These are phyloP conservation scores for Pleomassaria siparia DNA, from an alignment of 2,329 filamentous ascomycete genomes.

Conservation along the genomic window DNA sequence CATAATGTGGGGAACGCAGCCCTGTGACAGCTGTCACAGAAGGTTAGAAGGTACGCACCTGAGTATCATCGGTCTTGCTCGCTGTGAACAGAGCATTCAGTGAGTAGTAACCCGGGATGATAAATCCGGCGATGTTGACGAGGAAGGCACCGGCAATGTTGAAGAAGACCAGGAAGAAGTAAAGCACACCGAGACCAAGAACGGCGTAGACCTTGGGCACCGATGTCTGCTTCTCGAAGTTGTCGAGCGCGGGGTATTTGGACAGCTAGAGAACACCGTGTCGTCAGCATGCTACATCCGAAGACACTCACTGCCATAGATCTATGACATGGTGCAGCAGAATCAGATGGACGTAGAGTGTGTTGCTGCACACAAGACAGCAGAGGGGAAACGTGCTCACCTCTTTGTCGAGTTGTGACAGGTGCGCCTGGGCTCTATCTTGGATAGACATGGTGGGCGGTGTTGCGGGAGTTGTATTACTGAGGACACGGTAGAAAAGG, in stretches of 20 bases:
- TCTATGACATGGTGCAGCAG: neutral
- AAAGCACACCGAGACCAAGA: constrained; percentile 73
- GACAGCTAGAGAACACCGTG: constrained; percentile 62
- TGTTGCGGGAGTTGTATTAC: constrained; percentile 1
- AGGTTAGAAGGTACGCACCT: constrained; percentile 57
- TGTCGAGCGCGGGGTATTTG: constrained; percentile 81
- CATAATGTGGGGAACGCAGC: constrained; percentile 10
- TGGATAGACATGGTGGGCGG: constrained; percentile 63
- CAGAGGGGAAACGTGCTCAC: constrained; percentile 54
- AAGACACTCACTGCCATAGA: neutral
- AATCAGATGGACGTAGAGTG: neutral
- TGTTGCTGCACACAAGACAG: neutral
- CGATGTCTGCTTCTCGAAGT: constrained; percentile 80
- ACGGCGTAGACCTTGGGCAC: constrained; percentile 84
- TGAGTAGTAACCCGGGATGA: constrained; percentile 83
- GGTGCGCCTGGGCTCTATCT: constrained; percentile 74
- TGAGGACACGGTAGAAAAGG: constrained; percentile 3
- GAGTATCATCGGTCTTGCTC: constrained; percentile 75
- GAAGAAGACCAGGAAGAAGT: constrained; percentile 91
- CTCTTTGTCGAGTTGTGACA: constrained; percentile 81
- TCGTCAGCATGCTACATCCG: constrained; percentile 20
- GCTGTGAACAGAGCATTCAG: constrained; percentile 73
- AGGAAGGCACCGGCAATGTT: constrained; percentile 87
- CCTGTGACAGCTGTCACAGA: constrained; percentile 12
- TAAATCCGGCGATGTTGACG: constrained; percentile 82